Evolutionary conservation across 2,329 filamentous ascomycete species (phyloP).

Genomic region (Pseudogymnoascus verrucosus): DNA sequence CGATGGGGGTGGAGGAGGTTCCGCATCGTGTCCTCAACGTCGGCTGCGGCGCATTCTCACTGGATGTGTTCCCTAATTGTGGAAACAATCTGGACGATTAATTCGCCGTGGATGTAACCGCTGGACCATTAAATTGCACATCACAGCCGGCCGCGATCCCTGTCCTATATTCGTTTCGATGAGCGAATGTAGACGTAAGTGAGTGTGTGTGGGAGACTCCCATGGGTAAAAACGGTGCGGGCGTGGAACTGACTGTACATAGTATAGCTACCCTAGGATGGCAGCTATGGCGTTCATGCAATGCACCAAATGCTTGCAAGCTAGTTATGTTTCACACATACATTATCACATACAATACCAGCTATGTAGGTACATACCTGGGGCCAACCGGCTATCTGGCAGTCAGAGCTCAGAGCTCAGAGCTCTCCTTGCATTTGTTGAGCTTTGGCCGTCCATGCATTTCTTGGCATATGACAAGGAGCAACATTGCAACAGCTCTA

Average conservation of each 20-base stretch:
- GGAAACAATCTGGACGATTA: not conserved
- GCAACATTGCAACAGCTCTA: not conserved
- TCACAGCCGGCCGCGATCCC: conserved; percentile 1
- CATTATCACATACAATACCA: not conserved
- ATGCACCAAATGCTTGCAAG: not conserved
- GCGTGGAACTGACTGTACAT: not conserved
- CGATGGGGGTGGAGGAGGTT: too few relatives aligned
- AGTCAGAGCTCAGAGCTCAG: not conserved
- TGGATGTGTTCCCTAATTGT: not conserved
- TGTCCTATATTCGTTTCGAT: not conserved
- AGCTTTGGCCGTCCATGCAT: conserved; percentile 5
- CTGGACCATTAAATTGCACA: not conserved
- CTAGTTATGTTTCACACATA: conserved; percentile 1
- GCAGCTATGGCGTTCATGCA: conserved; percentile 2
- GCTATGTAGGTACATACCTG: not conserved
- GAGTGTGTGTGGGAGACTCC: not conserved
- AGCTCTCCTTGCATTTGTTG: not conserved
- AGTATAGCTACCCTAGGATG: not conserved
- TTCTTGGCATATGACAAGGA: not conserved
- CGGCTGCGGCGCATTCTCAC: not conserved
- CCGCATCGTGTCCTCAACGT: not conserved
- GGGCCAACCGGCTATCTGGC: not conserved
- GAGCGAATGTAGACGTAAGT: not conserved
- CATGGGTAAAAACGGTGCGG: not conserved
- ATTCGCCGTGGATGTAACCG: not conserved